Conservation (phyloP, 2,329 filamentous ascomycete species). For the Xylaria sp. region DNA sequence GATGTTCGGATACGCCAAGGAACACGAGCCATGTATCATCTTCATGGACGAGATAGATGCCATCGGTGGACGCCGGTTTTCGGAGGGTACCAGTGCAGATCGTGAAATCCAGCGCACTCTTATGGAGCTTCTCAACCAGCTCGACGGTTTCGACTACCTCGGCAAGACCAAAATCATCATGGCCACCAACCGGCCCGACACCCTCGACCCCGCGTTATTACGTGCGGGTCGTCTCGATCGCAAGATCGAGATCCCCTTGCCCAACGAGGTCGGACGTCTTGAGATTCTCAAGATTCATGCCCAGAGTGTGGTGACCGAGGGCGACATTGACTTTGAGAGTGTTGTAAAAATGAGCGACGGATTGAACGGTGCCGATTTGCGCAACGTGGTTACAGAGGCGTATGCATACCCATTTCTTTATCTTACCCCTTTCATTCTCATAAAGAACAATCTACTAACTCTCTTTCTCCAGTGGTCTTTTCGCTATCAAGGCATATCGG, state of each 20-base stretch:
- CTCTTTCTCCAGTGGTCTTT: constrained; percentile 62
- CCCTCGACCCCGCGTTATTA: constrained; percentile 85
- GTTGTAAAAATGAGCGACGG: constrained; percentile 99
- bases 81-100: constrained; percentile 94
- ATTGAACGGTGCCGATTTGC: constrained; percentile 92
- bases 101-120: constrained; percentile 96
- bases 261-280: constrained; percentile 91
- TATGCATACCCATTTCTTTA: constrained; percentile 48
- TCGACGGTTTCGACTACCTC: constrained; percentile 98
- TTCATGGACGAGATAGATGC: constrained; percentile 99
- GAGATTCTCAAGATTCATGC: constrained; percentile 99
- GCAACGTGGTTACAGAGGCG: constrained; percentile 98
- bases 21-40: constrained; percentile 99
- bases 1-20: constrained; percentile 99
- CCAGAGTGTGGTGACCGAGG: constrained; percentile 77
- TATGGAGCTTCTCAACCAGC: constrained; percentile 97
- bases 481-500: constrained; percentile 97
- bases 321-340: constrained; percentile 97
- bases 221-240: constrained; percentile 90
- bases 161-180: constrained; percentile 99
- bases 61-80: constrained; percentile 93
- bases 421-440: neutral
- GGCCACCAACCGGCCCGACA: constrained; percentile 97
- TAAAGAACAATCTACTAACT: constrained; percentile 26
- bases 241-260: constrained; percentile 96